These are phyloP conservation scores for Metarhizium rileyi DNA, from an alignment of 2,329 filamentous ascomycete species.

Conservation along the genomic window DNA sequence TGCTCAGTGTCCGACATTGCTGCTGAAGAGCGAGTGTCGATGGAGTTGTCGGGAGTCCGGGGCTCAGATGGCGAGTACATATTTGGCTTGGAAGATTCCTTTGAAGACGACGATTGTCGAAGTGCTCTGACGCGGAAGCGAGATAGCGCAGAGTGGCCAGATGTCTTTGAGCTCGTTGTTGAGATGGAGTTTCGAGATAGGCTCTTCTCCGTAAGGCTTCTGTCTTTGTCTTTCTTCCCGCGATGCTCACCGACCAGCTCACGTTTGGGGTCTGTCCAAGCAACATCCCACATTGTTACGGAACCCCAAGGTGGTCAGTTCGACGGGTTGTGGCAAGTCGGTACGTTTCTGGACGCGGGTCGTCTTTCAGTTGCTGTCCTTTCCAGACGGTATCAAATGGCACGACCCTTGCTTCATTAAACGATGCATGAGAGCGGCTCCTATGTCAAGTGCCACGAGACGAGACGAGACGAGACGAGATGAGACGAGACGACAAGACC, in stretches of 20 bases:
- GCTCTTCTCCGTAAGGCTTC: conserved; percentile 4
- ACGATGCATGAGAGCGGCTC: not conserved
- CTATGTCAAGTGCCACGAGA: not conserved
- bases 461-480: too few species aligned
- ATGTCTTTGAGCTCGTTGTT: conserved; percentile 6
- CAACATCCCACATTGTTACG: conserved; percentile 44
- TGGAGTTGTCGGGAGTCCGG: not conserved
- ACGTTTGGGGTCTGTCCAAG: conserved; percentile 46
- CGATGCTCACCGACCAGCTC: conserved; percentile 44
- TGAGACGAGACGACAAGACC: not conserved
- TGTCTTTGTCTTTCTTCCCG: conserved; percentile 34
- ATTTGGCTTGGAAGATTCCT: not conserved
- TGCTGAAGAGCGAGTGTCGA: conserved; percentile 1
- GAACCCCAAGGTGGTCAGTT: not conserved
- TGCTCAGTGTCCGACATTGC: conserved; percentile 2
- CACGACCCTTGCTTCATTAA: conserved; percentile 6
- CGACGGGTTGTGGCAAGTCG: not conserved
- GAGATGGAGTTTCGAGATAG: conserved; percentile 5
- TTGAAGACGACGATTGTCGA: conserved; percentile 6
- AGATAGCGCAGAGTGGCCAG: conserved; percentile 8
- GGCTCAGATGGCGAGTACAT: not conserved
- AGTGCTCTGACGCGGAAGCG: conserved; percentile 20
- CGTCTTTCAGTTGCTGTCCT: not conserved
- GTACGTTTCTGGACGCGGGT: not conserved
- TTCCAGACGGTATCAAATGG: conserved; percentile 1